Evolutionary conservation across 345 rosid species (phyloP).

Genomic region (Hibiscus trionum): DNA sequence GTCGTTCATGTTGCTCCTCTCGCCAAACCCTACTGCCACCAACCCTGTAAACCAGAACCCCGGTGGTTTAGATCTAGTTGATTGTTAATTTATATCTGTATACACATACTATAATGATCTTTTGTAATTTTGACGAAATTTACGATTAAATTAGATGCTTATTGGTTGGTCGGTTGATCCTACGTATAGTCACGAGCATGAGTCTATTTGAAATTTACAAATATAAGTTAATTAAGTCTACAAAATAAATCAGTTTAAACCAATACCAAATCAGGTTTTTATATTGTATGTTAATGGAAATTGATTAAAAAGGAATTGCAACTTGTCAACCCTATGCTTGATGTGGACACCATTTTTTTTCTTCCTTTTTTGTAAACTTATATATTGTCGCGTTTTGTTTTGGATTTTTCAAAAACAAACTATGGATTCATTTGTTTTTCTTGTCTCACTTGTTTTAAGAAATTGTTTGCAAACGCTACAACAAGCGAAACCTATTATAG

Average conservation of each 20-base stretch:
- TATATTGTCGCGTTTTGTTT: neutral
- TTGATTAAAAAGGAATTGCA: neutral
- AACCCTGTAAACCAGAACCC: neutral
- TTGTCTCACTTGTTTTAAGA: neutral
- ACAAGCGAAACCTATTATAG: neutral
- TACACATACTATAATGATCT: neutral
- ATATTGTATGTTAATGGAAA: neutral
- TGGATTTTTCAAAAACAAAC: conserved; percentile 1
- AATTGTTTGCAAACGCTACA: neutral
- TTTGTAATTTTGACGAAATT: conserved; percentile 6
- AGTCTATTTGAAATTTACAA: neutral
- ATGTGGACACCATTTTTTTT: neutral
- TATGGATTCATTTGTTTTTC: neutral
- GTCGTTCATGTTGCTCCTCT: no score
- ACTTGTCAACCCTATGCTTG: neutral
- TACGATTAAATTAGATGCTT: conserved; percentile 20
- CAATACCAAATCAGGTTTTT: neutral
- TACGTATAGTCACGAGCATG: conserved; percentile 12
- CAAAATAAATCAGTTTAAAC: neutral
- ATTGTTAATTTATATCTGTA: neutral
- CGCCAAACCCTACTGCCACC: neutral
- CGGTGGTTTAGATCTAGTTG: neutral
- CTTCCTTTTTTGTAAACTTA: conserved; percentile 1
- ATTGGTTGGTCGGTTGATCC: conserved; percentile 34
- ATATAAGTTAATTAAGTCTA: neutral